Evolutionary conservation across 2,329 filamentous ascomycete genomes (phyloP).

Genomic region (Cladophialophora bantiana): DNA sequence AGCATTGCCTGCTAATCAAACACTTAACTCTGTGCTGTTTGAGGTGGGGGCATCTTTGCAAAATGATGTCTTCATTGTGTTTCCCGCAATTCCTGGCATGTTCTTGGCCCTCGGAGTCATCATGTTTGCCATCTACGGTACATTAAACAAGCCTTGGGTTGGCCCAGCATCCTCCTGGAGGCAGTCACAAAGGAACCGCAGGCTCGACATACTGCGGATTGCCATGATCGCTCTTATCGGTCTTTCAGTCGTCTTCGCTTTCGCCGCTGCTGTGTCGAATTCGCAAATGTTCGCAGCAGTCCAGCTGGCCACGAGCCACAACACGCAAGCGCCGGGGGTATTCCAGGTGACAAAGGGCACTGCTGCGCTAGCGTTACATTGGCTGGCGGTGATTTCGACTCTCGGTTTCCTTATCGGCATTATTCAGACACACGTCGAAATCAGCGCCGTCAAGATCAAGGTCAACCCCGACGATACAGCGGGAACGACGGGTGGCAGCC

Average conservation of each 20-base stretch:
- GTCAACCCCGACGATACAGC: constrained; percentile 21
- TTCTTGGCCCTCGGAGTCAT: constrained; percentile 19
- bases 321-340: constrained; percentile 11
- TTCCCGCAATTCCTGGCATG: constrained; percentile 21
- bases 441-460: constrained; percentile 23
- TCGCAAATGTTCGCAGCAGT: constrained; percentile 24
- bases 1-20: background rate
- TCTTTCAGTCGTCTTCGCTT: constrained; percentile 12
- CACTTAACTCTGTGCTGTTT: constrained; percentile 11
- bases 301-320: constrained; percentile 17
- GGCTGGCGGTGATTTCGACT: constrained; percentile 21
- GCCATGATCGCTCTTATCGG: constrained; percentile 17
- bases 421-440: constrained; percentile 20
- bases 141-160: constrained; percentile 23
- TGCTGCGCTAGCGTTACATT: constrained; percentile 19
- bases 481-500: constrained; percentile 13
- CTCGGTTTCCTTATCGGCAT: constrained; percentile 22
- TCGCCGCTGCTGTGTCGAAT: constrained; percentile 20
- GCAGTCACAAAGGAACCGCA: constrained; percentile 14
- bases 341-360: constrained; percentile 18
- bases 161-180: constrained; percentile 18
- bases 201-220: constrained; percentile 15
- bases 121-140: constrained; percentile 11
- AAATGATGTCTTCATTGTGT: constrained; percentile 21
- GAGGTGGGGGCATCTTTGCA: constrained; percentile 12